Evolutionary conservation across 1,284 basidiomycete species (phyloP), one percentile per base, ranked within the genome.

Genomic region (Somion occarium): DNA sequence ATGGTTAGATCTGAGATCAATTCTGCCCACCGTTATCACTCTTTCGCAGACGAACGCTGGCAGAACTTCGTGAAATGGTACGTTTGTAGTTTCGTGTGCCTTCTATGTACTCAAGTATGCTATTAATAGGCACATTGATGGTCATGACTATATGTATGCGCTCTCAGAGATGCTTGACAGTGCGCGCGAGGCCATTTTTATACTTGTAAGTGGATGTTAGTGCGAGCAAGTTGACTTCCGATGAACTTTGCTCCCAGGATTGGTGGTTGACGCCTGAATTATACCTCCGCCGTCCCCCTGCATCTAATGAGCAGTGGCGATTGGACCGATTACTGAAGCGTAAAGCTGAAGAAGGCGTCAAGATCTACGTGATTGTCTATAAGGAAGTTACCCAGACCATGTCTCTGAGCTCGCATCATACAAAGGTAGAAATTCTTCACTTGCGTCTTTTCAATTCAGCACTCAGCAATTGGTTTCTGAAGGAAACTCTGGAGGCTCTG

Each of bases 211-310:
- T 44, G 43, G 38, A 11, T 19, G 24, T 18, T 7, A 24, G 22
- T 42, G 12, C 12, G 20, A 20, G 9, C 15, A 34, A 11, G 11
- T 26, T 11, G 7, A 27, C 25, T 38, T 5, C 25, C 18, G 41
- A 46, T 15, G 7, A 19, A 39, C 23, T 41, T n/a, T n/a, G n/a
- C n/a, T n/a, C n/a, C n/a, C n/a, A 87, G 78, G 92, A 94, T 61
- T 95, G 92, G 89, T 91, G 88, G 93, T 79, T 97, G 52, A 89
- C 89, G 0, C 93, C 93, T 1, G 93, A 97, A 64, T 72, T 97
- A 3, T 94, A 93, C 68, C 83, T 97, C 22, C 85, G 94, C 45
- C 87, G 95, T 15, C 95, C 95, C 0, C 85, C 93, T 1, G 88
- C 89, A 0, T 72, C 83, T 60, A 79, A 90, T 62, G 82, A 85